A percentile compares a stretch with the other conserved stretches of the same genome.
phyloP scores from a whole-genome alignment of 192 early-diverging fungal species.

The Allomyces javanicus region DNA sequence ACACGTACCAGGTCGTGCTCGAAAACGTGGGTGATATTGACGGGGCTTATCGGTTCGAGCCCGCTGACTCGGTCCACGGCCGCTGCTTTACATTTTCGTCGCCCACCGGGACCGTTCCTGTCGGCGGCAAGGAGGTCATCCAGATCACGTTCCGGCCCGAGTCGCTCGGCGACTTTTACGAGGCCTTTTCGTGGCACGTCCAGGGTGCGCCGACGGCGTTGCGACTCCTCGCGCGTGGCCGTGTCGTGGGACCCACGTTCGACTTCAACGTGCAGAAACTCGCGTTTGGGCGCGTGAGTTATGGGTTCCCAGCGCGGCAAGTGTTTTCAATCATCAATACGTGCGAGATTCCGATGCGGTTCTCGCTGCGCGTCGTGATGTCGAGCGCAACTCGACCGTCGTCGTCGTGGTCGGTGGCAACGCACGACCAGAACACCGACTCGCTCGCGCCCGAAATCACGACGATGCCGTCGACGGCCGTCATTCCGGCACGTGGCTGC shows the following conservation, averaged over 20 bases:
- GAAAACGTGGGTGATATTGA: conserved; percentile 36
- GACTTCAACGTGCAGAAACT: conserved; percentile 19
- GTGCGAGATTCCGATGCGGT: conserved; percentile 30
- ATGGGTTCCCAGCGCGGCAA: conserved; percentile 18
- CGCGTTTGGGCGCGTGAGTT: conserved; percentile 21
- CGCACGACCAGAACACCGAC: neutral
- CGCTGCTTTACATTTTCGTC: conserved; percentile 28
- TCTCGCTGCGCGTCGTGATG: conserved; percentile 9
- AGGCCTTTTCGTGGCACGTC: conserved; percentile 28
- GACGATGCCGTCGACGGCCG: neutral
- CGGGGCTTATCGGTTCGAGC: conserved; percentile 11
- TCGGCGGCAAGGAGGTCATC: conserved; percentile 21
- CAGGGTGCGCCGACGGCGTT: conserved; percentile 27
- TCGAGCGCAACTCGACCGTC: too few relatives aligned
- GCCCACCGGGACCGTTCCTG: conserved; percentile 14
- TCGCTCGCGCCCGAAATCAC: neutral
- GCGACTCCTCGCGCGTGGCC: conserved; percentile 17
- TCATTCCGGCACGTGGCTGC: neutral
- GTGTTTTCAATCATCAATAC: conserved; percentile 23
- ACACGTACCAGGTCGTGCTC: conserved; percentile 29
- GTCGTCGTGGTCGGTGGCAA: neutral
- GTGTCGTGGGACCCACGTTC: conserved; percentile 35
- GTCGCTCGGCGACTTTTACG: conserved; percentile 26
- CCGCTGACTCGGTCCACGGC: conserved; percentile 14
- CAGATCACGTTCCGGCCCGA: conserved; percentile 20